Conservation (phyloP, 331 rosid genomes). For the Malus hybrid region DNA sequence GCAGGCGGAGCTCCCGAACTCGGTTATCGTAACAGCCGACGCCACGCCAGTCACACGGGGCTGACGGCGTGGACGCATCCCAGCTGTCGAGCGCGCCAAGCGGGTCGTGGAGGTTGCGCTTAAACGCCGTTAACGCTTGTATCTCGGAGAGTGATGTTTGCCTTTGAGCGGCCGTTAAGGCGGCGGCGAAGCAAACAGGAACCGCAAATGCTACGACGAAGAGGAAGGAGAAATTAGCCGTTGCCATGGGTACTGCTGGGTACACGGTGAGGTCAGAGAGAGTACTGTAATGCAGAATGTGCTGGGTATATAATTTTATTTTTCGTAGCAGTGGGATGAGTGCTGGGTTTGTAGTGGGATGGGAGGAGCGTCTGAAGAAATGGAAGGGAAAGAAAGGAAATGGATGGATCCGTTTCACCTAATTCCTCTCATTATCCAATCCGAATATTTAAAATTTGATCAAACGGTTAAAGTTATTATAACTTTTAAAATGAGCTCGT, state of each 20-base stretch:
- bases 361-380: conserved; percentile 43
- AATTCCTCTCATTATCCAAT: too few relatives aligned
- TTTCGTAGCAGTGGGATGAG: neutral
- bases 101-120: conserved; percentile 50
- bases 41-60: conserved; percentile 85
- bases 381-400: neutral
- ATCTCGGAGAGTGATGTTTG: conserved; percentile 22
- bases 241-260: conserved; percentile 3
- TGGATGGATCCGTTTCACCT: too few relatives aligned
- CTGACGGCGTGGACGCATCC: conserved; percentile 51
- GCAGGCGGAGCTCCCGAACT: conserved; percentile 51
- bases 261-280: neutral
- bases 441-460: too few relatives aligned
- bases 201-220: conserved; percentile 24
- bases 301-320: neutral
- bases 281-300: neutral
- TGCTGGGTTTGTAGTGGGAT: conserved; percentile 3
- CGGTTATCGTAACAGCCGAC: conserved; percentile 39
- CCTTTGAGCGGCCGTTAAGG: conserved; percentile 12
- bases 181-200: conserved; percentile 23
- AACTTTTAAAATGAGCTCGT: too few relatives aligned
- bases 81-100: conserved; percentile 48
- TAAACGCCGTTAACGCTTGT: conserved; percentile 49
- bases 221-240: conserved; percentile 12
- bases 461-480: too few relatives aligned